Base-by-base conservation (phyloP, 108 stramenopile genomes). In the Skeletonema tropicum region DNA sequence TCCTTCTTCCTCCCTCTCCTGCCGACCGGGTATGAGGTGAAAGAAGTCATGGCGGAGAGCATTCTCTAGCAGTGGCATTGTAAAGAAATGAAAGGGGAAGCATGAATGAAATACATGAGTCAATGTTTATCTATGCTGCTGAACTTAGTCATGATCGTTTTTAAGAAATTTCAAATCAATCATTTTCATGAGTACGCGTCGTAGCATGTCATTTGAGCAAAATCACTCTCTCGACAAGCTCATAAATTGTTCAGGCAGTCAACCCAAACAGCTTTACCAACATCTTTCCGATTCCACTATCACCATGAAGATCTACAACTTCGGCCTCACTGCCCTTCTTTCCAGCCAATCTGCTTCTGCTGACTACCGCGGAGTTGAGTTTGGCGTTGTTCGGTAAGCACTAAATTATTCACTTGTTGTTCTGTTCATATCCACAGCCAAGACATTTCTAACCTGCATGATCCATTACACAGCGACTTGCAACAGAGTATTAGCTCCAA, bases 301-400 rank as follows among this genome's bases (percentile, higher is more conserved):
- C 52, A 55, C 23, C 52, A 55, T 55, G 52, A 55, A 25, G 52
- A 55, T 55, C 23, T 55, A 25, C 52, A 8, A 55, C 52, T 55
- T 23, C 23, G 10, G 52, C 52, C 52, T 55, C n/a, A 23, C 25
- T 23, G 19, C 17, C 6, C 52, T 55, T 25, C 52, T 55, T 25
- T 55, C 52, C 52, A 55, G 9, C 7, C 21, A 55, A 55, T 55
- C 52, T 10, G 21, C 21, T 6, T n/a, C 7, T 55, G 52, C 52
- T 55, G 48, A 49, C 19, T 6, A 19, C 17, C n/a, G 6, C 19
- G 52, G 52, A 3, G 23, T 55, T 3, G 52, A 55, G 6, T 55
- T 55, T 55, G 52, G 52, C 19, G 19, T 49, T 14, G 19, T 49
- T 55, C 52, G 52, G 52, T 55, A 55, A 55, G 52, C 7, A 10